phyloP scores from a whole-genome alignment of 768 basidiomycete genomes.

The Cystobasidium ongulense region DNA sequence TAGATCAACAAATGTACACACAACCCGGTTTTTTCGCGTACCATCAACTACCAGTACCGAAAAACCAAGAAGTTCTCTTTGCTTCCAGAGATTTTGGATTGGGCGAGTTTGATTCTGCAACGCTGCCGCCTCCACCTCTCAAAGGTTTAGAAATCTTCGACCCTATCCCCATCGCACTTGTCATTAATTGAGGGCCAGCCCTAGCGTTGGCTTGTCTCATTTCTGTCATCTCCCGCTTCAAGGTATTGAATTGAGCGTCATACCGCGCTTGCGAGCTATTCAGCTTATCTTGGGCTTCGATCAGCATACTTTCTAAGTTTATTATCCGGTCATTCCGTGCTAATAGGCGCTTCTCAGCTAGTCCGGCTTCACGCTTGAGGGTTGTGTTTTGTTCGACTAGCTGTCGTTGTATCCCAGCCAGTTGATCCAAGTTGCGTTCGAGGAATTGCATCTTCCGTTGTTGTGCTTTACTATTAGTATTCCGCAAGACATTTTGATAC shows the following conservation, averaged over 20 bases:
- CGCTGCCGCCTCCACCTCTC: conserved; percentile 68
- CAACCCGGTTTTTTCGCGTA: too few relatives aligned
- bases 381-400: conserved; percentile 96
- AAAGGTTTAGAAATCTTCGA: conserved; percentile 87
- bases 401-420: conserved; percentile 96
- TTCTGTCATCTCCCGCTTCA: conserved; percentile 65
- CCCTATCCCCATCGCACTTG: conserved; percentile 71
- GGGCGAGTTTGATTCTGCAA: background rate
- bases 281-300: conserved; percentile 85
- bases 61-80: conserved; percentile 28
- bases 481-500: conserved; percentile 95
- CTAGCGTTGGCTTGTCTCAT: conserved; percentile 68
- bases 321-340: conserved; percentile 96
- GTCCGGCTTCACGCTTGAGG: conserved; percentile 92
- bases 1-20: too few relatives aligned
- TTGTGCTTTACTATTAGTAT: conserved; percentile 96
- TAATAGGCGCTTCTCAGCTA: conserved; percentile 90
- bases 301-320: conserved; percentile 83
- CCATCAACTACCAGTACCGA: background rate
- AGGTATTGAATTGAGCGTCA: conserved; percentile 81
- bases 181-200: conserved; percentile 46
- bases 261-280: conserved; percentile 92
- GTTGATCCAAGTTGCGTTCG: conserved; percentile 88
- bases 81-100: background rate
- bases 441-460: conserved; percentile 99